Base-by-base conservation (phyloP, 768 basidiomycete species). In the Lentinus brumalis region DNA sequence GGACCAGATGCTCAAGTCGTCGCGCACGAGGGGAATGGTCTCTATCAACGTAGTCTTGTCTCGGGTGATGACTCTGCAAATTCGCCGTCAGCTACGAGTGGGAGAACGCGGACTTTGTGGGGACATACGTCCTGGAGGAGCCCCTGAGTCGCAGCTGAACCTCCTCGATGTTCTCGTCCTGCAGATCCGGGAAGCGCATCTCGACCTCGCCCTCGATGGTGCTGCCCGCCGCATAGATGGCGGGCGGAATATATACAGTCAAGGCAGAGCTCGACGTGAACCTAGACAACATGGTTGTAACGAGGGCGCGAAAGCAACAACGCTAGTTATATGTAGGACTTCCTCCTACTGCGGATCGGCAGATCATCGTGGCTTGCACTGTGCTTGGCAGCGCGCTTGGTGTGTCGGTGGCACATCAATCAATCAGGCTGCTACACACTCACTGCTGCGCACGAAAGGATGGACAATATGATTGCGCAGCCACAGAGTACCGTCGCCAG, bases 121-220 rank as follows among this genome's bases (percentile, higher is more conserved):
- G 12, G 6, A 30, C 21, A n/a, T 30, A 66, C 65, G 61, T 63
- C 18, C 18, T 40, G 31, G 54, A 40, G 6, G 29, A 12, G 5
- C 65, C 65, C 12, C 53, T 41, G 45, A 66, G 53, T 14, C 57
- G 47, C 42, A 66, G 52, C 6, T 45, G 59, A 0, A 66, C 53
- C 31, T 59, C 59, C 30, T 59, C 41, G n/a, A 63, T 53, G 14
- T 61, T 52, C 42, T 59, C 62, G 11, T 56, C 41, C 16, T 42
- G 57, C 1, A 66, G 29, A 2, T 26, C 7, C 12, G 41, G 47
- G 35, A 63, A 58, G 60, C 61, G 14, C 21, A 66, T 50, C 18
- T 53, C 56, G n/a, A 63, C 57, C 26, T 57, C 62, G 31, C 62
- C 65, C 18, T 61, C 50, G 14, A 63, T 38, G 8, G 50, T 14